A percentile compares a stretch with the other conserved stretches of the same genome.
These are phyloP conservation scores for Fusarium coffeatum DNA, from an alignment of 2,329 filamentous ascomycete species.

Conservation along the genomic window DNA sequence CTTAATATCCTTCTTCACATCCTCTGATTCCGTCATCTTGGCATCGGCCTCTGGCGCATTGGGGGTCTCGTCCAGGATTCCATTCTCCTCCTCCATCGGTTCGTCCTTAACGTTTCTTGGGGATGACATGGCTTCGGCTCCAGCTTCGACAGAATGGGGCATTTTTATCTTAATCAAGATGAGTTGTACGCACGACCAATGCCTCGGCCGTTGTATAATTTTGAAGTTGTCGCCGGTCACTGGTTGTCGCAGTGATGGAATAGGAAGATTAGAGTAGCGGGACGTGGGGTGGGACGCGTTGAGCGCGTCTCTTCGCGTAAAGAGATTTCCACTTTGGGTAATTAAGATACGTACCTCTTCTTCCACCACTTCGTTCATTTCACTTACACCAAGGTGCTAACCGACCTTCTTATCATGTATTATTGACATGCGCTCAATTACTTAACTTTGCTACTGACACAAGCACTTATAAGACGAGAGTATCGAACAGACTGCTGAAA, in stretches of 20 bases:
- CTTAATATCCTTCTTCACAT: constrained; percentile 60
- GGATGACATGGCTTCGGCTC: constrained; percentile 44
- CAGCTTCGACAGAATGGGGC: constrained; percentile 39
- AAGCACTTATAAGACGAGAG: background rate
- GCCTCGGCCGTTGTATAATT: background rate
- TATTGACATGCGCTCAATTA: background rate
- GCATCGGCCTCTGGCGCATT: constrained; percentile 33
- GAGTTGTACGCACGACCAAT: background rate
- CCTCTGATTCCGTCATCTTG: constrained; percentile 42
- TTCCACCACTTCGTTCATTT: background rate
- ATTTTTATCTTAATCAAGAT: constrained; percentile 15
- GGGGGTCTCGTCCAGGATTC: constrained; percentile 29
- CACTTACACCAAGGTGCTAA: background rate
- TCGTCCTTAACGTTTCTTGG: constrained; percentile 46
- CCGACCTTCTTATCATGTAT: background rate
- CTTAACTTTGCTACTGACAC: background rate
- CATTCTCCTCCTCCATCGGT: constrained; percentile 45
- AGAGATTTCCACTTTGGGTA: constrained; percentile 31
- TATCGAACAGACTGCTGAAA: background rate
- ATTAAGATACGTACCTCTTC: constrained; percentile 26
- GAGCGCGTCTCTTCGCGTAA: constrained; percentile 45
- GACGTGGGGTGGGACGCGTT: constrained; percentile 35
- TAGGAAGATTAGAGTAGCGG: constrained; percentile 19
- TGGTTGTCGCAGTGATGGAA: constrained; percentile 42
- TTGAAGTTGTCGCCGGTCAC: constrained; percentile 5